Base-by-base conservation (phyloP, 2,329 filamentous ascomycete species). In the Emydomyces testavorans region DNA sequence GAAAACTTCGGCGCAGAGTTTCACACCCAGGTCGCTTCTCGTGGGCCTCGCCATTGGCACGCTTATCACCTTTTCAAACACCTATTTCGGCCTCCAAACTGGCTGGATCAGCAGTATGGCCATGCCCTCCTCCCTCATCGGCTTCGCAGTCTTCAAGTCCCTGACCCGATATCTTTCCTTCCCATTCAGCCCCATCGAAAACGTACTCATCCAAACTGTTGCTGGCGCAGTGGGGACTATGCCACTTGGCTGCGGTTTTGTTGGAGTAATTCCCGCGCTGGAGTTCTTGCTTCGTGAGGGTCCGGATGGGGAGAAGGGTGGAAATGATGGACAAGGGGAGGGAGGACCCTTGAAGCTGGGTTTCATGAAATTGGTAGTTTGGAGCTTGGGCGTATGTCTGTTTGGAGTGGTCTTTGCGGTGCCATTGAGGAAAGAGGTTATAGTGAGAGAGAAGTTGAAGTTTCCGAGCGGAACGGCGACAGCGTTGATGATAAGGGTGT, bases 321-420 rank as follows among this genome's bases (percentile, higher is more conserved):
- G 95, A 65, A 78, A 80, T 11, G 64, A 63, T 20, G 64, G 64
- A 23, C 69, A 78, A 1, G 80, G 85, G 15, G 92, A 98, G 66
- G 79, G 81, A 50, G 88, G 87, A 0, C 86, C 87, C 0, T 65
- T 94, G 15, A 71, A 76, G 46, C 68, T 94, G 37, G 78, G 79
- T 29, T 74, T 85, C 31, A 78, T 80, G 71, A 87, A 88, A 63
- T 69, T 95, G 54, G 80, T 94, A 5, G 64, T 95, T 6, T 98
- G 92, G 92, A 85, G 87, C 21, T 65, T 98, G 46, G 92, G 92
- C 0, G 77, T 98, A 13, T 95, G 89, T 62, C 90, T 96, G 60
- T 98, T 98, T 62, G 92, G 92, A 0, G 92, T 96, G 1, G 82
- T 96, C 1, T 96, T 98, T 69, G 92, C 89, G 0, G 90, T 98